phyloP scores from a whole-genome alignment of 179 eudicot species.

The Spinacia oleracea region DNA sequence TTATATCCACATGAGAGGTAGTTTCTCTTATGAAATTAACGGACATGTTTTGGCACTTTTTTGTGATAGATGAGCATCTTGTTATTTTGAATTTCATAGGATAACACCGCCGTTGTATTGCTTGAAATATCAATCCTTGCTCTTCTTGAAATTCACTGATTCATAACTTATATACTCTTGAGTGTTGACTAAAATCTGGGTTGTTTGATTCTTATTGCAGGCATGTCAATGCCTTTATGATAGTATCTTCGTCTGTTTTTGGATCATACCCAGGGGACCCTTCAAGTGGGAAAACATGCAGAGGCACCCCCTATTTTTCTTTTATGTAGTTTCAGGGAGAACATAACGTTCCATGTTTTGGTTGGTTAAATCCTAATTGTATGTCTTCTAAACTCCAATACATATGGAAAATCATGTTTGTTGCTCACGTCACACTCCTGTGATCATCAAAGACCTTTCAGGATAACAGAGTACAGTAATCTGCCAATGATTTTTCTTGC shows the following conservation, averaged over 20 bases:
- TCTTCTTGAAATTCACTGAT: neutral
- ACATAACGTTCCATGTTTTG: constrained; percentile 7
- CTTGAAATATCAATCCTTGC: neutral
- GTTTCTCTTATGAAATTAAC: neutral
- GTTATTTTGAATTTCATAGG: neutral
- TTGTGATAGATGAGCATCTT: neutral
- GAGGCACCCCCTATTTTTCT: neutral
- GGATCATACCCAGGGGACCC: neutral
- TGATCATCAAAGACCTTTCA: neutral
- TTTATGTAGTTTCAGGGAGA: neutral
- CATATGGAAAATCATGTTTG: neutral
- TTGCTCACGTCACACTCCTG: neutral
- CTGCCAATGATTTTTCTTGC: neutral
- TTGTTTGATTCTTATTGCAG: constrained; percentile 34
- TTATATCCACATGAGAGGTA: neutral
- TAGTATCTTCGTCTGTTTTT: constrained; percentile 15
- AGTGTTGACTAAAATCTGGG: neutral
- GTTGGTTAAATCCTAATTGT: constrained; percentile 14
- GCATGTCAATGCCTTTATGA: constrained; percentile 65
- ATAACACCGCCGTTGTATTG: neutral
- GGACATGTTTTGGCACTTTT: neutral
- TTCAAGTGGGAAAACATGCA: constrained; percentile 1
- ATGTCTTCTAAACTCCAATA: neutral
- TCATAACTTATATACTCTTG: neutral
- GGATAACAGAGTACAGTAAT: neutral